phyloP scores from a whole-genome alignment of 176 grass and related monocot genomes.

The Cenchrus americanus region DNA sequence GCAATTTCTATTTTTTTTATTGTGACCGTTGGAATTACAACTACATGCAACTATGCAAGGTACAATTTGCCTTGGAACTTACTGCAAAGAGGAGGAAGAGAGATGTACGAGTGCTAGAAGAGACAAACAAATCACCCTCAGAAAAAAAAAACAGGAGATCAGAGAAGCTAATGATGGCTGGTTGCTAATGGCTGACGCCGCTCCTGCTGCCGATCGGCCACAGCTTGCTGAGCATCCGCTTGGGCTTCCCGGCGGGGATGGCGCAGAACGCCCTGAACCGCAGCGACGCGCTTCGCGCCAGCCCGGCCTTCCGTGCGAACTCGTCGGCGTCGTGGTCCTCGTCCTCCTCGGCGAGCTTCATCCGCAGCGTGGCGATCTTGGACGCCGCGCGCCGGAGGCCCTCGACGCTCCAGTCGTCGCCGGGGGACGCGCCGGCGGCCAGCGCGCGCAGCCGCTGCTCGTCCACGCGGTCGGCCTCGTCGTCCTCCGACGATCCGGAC shows the following conservation, averaged over 20 bases:
- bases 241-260: conserved; percentile 77
- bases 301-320: conserved; percentile 62
- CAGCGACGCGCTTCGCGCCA: conserved; percentile 70
- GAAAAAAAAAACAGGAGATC: background rate
- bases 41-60: conserved; percentile 40
- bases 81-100: background rate
- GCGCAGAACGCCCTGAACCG: conserved; percentile 82
- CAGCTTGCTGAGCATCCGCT: conserved; percentile 78
- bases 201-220: conserved; percentile 69
- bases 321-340: conserved; percentile 47
- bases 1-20: conserved; percentile 47
- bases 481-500: conserved; percentile 55
- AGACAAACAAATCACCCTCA: conserved; percentile 31
- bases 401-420: conserved; percentile 72
- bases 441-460: conserved; percentile 56
- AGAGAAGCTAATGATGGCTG: background rate
- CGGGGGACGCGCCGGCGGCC: conserved; percentile 43
- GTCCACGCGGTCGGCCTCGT: conserved; percentile 47
- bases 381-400: conserved; percentile 62
- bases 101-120: background rate
- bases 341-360: conserved; percentile 87
- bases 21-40: conserved; percentile 30
- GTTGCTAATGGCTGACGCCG: conserved; percentile 45
- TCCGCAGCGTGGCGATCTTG: conserved; percentile 81
- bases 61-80: conserved; percentile 37